A percentile compares a stretch with the other conserved stretches of the same genome.
These are phyloP conservation scores for Vitis hybrid DNA, from an alignment of 177 flowering plant genomes.

Conservation along the genomic window DNA sequence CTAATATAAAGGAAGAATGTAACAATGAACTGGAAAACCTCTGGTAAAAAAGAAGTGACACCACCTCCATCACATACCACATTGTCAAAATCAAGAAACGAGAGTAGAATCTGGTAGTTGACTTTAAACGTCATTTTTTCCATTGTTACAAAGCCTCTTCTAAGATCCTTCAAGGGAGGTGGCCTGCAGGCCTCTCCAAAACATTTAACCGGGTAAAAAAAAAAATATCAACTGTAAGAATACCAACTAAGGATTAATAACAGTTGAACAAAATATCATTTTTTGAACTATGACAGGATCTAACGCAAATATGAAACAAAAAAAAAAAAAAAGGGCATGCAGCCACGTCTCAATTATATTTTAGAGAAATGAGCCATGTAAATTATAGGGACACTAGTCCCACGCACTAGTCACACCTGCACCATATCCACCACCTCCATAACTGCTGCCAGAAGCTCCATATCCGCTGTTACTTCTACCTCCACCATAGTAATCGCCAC, in stretches of 20 bases:
- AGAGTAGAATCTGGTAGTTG: neutral
- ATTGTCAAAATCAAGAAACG: neutral
- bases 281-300: neutral
- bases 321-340: neutral
- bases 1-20: no score
- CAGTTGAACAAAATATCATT: neutral
- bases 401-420: neutral
- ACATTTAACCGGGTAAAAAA: neutral
- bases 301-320: neutral
- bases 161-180: neutral
- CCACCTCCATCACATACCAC: neutral
- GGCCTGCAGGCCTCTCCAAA: neutral
- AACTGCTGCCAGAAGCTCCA: neutral
- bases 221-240: neutral
- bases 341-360: neutral
- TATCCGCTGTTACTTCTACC: no score
- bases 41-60: neutral
- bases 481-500: no score
- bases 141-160: neutral
- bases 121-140: neutral
- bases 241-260: neutral
- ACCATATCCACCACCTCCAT: neutral
- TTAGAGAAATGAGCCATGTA: neutral
- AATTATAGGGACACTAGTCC: neutral
- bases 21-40: neutral